phyloP scores from a whole-genome alignment of 192 early-diverging fungal species.

The Backusella mclennaniae region DNA sequence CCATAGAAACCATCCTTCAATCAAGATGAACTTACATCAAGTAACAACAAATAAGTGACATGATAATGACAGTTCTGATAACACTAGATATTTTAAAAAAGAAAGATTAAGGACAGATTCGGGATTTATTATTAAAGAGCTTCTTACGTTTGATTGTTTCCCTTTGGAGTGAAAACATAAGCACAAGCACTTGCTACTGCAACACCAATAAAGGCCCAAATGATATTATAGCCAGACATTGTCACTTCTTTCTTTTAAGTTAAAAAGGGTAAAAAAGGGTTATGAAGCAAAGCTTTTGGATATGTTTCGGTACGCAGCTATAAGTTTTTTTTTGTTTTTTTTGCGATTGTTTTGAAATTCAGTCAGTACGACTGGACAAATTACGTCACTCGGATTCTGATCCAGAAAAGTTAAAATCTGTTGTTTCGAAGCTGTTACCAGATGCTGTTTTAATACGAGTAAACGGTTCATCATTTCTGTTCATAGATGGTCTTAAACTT shows the following conservation, averaged over 20 bases:
- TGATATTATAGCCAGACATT: conserved; percentile 54
- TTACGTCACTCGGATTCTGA: neutral
- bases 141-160: conserved; percentile 61
- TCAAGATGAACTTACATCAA: conserved; percentile 52
- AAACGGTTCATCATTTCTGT: neutral
- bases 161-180: conserved; percentile 53
- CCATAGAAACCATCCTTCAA: neutral
- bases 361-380: neutral
- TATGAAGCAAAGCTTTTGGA: neutral
- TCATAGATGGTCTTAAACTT: neutral
- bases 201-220: conserved; percentile 52
- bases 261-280: conserved; percentile 2
- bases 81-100: conserved; percentile 36
- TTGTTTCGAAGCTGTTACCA: neutral
- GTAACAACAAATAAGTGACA: conserved; percentile 58
- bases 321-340: neutral
- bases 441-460: too few species aligned
- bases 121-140: neutral
- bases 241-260: neutral
- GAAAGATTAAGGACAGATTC: neutral
- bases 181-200: conserved; percentile 43
- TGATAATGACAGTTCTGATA: conserved; percentile 55
- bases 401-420: neutral
- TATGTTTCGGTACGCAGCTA: neutral
- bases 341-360: neutral